Conservation (phyloP, 768 basidiomycete species). For the Auriscalpium orientale region DNA sequence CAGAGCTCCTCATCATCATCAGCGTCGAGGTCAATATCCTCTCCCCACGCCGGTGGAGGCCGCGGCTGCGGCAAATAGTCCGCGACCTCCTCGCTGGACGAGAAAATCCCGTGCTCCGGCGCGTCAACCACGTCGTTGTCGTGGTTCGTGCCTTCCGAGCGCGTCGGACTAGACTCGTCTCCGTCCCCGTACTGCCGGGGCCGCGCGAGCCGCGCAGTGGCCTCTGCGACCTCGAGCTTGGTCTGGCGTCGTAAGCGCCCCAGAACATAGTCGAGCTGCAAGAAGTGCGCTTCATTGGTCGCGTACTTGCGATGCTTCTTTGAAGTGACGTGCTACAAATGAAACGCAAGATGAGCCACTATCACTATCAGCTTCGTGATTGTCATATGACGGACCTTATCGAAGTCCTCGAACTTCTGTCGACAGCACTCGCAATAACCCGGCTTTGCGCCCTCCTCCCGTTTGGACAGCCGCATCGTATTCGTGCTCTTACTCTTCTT, state of each 20-base stretch:
- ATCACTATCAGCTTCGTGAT: neutral
- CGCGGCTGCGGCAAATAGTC: conserved; percentile 14
- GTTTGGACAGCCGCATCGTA: conserved; percentile 63
- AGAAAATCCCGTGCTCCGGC: neutral
- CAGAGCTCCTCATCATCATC: neutral
- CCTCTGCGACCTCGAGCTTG: conserved; percentile 23
- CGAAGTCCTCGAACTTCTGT: conserved; percentile 82
- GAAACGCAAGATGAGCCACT: neutral
- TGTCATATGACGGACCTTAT: conserved; percentile 43
- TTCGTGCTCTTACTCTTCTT: conserved; percentile 79
- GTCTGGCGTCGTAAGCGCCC: conserved; percentile 47
- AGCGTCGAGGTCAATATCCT: conserved; percentile 4
- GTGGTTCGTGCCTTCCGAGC: neutral
- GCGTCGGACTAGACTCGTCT: neutral
- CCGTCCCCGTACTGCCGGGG: neutral
- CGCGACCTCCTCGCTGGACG: conserved; percentile 13
- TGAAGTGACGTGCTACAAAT: conserved; percentile 57
- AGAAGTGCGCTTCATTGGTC: conserved; percentile 65
- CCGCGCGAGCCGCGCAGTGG: conserved; percentile 8
- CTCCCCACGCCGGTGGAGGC: conserved; percentile 1
- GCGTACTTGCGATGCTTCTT: conserved; percentile 83
- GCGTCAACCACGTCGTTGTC: neutral
- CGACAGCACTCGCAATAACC: conserved; percentile 99
- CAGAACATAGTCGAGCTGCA: conserved; percentile 70
- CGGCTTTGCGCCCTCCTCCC: conserved; percentile 83